phyloP scores from a whole-genome alignment of 306 rosid genomes.

The Gastrolobium bilobum region DNA sequence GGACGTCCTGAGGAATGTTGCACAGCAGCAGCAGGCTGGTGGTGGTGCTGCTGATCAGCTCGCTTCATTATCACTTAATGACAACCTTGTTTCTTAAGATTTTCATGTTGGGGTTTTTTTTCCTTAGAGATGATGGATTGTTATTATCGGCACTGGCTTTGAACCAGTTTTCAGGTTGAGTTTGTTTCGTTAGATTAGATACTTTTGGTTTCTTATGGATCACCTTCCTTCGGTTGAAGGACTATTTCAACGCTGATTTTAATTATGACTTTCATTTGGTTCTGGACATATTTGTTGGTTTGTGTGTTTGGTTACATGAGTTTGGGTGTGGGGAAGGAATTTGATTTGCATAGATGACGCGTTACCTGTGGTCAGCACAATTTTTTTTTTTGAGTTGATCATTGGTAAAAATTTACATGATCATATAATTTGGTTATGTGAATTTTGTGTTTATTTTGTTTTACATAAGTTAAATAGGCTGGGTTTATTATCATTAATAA shows the following conservation, averaged over 20 bases:
- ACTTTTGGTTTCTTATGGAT: conserved; percentile 38
- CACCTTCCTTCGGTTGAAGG: conserved; percentile 36
- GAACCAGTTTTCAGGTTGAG: conserved; percentile 53
- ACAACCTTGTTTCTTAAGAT: conserved; percentile 79
- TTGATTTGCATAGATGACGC: conserved; percentile 1
- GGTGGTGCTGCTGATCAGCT: conserved; percentile 90
- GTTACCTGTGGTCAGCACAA: neutral
- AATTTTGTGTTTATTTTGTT: no score
- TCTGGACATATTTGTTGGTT: conserved; percentile 28
- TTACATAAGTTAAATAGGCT: no score
- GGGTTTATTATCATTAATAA: no score
- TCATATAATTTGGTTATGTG: no score
- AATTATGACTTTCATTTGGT: conserved; percentile 43
- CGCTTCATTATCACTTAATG: conserved; percentile 80
- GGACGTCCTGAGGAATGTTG: conserved; percentile 93
- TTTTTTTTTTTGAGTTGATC: no score
- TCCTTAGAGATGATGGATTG: conserved; percentile 36
- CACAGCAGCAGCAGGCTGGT: conserved; percentile 92
- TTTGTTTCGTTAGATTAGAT: conserved; percentile 49
- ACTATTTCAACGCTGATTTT: conserved; percentile 24
- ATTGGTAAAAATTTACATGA: no score
- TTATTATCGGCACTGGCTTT: conserved; percentile 51
- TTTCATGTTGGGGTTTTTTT: conserved; percentile 29
- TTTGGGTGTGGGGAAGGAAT: conserved; percentile 9
- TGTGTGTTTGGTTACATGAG: neutral